phyloP scores from a whole-genome alignment of 345 rosid species.

The Populus nigra region DNA sequence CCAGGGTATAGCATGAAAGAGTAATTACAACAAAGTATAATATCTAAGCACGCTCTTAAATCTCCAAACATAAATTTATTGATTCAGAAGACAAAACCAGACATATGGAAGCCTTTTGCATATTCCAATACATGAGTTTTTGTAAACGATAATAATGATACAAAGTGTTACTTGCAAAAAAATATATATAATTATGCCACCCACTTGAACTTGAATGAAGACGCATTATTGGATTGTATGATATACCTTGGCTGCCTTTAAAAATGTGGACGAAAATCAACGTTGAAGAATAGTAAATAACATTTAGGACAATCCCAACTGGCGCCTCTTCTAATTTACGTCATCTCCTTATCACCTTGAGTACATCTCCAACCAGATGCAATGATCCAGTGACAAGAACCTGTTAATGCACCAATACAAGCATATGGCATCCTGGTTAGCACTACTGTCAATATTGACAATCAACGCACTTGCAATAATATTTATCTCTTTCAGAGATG shows the following conservation, averaged over 20 bases:
- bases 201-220: not conserved
- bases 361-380: slow-evolving; percentile 81
- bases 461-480: not conserved
- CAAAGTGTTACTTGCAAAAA: not conserved
- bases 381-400: slow-evolving; percentile 84
- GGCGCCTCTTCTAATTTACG: not conserved
- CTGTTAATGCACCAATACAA: slow-evolving; percentile 31
- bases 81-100: not conserved
- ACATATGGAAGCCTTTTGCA: not conserved
- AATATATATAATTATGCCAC: not conserved
- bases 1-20: not conserved
- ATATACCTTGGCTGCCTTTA: not conserved
- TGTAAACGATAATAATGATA: not conserved
- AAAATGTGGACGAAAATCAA: not conserved
- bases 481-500: not conserved
- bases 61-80: not conserved
- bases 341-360: slow-evolving; percentile 59
- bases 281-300: slow-evolving; percentile 1
- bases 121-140: not conserved
- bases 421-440: slow-evolving; percentile 1
- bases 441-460: not conserved
- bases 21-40: not conserved
- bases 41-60: not conserved
- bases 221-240: not conserved
- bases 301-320: not conserved